Conservation (phyloP, 2,329 filamentous ascomycete genomes). For the Alternaria sp. region DNA sequence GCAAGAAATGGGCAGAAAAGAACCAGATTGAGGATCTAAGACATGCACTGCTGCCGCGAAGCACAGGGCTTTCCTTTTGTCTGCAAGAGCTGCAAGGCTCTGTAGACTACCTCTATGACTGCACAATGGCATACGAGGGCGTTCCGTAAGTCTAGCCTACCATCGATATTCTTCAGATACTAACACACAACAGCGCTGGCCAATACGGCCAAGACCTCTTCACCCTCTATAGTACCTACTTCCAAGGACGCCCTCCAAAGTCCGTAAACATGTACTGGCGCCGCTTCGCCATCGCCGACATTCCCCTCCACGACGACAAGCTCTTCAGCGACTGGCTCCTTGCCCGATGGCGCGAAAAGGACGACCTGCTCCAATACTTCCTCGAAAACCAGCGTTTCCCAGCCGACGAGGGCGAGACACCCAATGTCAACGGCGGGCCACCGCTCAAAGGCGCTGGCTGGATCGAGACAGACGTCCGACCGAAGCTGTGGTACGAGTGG, state of each 20-base stretch:
- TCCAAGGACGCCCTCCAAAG: constrained; percentile 86
- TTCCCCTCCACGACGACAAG: constrained; percentile 75
- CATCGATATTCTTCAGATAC: background rate
- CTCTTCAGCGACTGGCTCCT: constrained; percentile 83
- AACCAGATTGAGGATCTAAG: constrained; percentile 70
- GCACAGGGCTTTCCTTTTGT: constrained; percentile 81
- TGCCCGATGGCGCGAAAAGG: constrained; percentile 89
- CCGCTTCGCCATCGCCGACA: constrained; percentile 77
- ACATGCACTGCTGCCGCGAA: constrained; percentile 77
- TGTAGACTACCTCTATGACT: constrained; percentile 87
- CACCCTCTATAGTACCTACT: constrained; percentile 82
- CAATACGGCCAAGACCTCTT: constrained; percentile 87
- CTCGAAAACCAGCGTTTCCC: constrained; percentile 79
- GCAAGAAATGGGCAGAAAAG: constrained; percentile 78
- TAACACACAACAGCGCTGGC: constrained; percentile 41
- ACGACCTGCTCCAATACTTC: constrained; percentile 82
- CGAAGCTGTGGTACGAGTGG: constrained; percentile 49
- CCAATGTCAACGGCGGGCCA: constrained; percentile 22
- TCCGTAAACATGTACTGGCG: constrained; percentile 98
- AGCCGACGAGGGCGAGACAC: constrained; percentile 55
- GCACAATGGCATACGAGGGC: constrained; percentile 94
- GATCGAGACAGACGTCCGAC: constrained; percentile 56
- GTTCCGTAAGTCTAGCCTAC: constrained; percentile 72
- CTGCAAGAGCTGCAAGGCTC: constrained; percentile 75
- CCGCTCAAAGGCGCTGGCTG: constrained; percentile 47